Base-by-base conservation (phyloP, 169 alveolate species). In the Amoebophrya sp. region DNA sequence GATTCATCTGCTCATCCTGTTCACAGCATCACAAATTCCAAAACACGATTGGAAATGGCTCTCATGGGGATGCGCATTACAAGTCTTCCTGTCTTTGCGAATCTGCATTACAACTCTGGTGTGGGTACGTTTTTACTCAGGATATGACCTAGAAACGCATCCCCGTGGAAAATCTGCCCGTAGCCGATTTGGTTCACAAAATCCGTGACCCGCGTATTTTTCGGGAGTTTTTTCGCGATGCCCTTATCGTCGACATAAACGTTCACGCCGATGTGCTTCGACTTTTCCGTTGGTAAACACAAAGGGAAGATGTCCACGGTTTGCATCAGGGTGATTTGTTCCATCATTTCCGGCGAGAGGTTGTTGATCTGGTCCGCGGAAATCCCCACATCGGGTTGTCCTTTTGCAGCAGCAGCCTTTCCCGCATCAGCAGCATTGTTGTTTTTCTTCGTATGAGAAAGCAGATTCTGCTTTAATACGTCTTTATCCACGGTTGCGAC, bases 201-300 rank as follows among this genome's bases (percentile, higher is more conserved):
- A 18, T 12, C 7, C 66, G 66, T 12, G 7, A n/a, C 77, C 33
- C 41, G 41, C 91, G 10, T 0, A 23, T 89, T 89, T 14, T 35
- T 10, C 14, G 91, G 91, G 39, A 89, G 77, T 40, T 89, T 89
- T 54, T 89, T 89, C 3, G 91, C 91, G 32, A 89, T 53, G 2
- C 91, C 91, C 38, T 89, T 89, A 40, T 89, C 91, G 39, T 89
- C 91, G 35, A 89, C 91, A 32, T 89, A 89, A 39, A 89, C 41
- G 23, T 39, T 40, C 23, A 89, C 91, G 66, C 91, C 91, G 23
- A 23, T 89, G 35, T 89, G 29, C 41, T 23, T 23, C 12, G 77
- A 25, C 91, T 89, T 89, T 23, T 40, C 77, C 39, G 39, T 38
- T 38, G 91, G 91, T 23, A 89, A 53, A 54, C 39, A 39, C 77